These are phyloP conservation scores for Stemphylium lycopersici DNA, from an alignment of 2,329 filamentous ascomycete species.

Conservation along the genomic window DNA sequence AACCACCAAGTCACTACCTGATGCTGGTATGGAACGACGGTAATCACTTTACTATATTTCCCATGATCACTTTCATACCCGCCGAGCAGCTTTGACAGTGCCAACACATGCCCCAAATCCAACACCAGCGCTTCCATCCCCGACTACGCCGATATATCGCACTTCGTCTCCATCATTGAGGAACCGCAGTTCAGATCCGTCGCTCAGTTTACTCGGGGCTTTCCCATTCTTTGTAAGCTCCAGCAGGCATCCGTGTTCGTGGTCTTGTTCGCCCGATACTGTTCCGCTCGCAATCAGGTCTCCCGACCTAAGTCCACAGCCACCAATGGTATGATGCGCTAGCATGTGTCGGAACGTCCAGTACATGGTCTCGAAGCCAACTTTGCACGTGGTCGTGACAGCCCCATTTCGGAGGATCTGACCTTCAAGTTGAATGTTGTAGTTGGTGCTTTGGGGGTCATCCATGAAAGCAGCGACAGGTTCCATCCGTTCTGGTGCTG, in stretches of 20 bases:
- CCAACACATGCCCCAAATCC: slow-evolving; percentile 52
- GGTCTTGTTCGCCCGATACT: slow-evolving; percentile 48
- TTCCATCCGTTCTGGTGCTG: slow-evolving; percentile 27
- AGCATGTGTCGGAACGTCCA: slow-evolving; percentile 56
- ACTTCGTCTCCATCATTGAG: slow-evolving; percentile 53
- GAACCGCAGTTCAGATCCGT: slow-evolving; percentile 45
- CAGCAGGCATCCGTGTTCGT: slow-evolving; percentile 52
- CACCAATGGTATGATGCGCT: slow-evolving; percentile 52
- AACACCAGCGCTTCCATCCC: slow-evolving; percentile 39
- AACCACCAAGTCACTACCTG: background rate
- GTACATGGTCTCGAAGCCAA: slow-evolving; percentile 50
- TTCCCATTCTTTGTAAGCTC: slow-evolving; percentile 50
- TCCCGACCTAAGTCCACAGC: slow-evolving; percentile 50
- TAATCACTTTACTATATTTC: background rate
- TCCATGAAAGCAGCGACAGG: slow-evolving; percentile 34
- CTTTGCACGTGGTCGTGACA: slow-evolving; percentile 32
- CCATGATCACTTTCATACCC: background rate
- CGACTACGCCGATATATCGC: slow-evolving; percentile 45
- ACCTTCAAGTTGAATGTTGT: slow-evolving; percentile 32
- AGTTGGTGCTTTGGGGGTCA: slow-evolving; percentile 31
- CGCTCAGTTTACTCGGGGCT: slow-evolving; percentile 31
- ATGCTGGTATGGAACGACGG: background rate
- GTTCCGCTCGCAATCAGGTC: slow-evolving; percentile 55
- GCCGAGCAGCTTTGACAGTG: slow-evolving; percentile 38
- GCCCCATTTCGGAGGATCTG: slow-evolving; percentile 28